Evolutionary conservation across 2,329 filamentous ascomycete genomes (phyloP), one percentile per base, ranked within the genome.

Genomic region (Kalmusia sp.): DNA sequence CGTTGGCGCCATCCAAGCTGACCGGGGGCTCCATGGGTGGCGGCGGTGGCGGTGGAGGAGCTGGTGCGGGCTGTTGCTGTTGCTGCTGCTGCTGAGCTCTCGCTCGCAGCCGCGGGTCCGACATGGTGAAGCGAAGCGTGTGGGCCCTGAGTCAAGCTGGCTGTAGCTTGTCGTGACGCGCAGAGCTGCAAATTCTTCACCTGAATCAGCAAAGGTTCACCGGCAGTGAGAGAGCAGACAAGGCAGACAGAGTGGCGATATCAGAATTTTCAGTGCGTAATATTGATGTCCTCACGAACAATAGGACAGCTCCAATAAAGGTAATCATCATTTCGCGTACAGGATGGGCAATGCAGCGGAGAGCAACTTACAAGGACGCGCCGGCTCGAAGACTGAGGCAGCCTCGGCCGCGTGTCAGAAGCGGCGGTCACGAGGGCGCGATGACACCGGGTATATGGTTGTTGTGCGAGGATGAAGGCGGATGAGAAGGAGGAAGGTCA

Each of bases 271-370:
- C 67, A 72, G 70, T 72, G 71, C 68, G 63, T 70, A 71, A 65
- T 71, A 67, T 68, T 63, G 61, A 78, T 82, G 79, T 90, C 87
- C 68, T 74, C 67, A 72, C 63, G 66, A 73, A 71, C 73, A 73
- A 79, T 84, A 84, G 86, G 88, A 91, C 87, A 90, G 88, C 88
- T 91, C 88, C 88, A 91, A 90, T 90, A 89, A 70, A 70, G 71
- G 67, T 65, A 68, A 71, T 87, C 84, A 87, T 87, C 85, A 84
- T 77, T 54, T 67, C 60, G 54, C 40, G 52, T 48, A 34, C n/a
- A 15, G 27, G 17, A 47, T 19, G 35, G 40, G 50, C 40, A 35
- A 43, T 49, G 57, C 33, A 39, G 47, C 14, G 27, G 37, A 38
- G 17, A 24, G 19, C 12, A 34, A 62, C 59, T 59, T 61, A 64